Base-by-base conservation (phyloP, 768 basidiomycete species). In the Trametes sanguinea region DNA sequence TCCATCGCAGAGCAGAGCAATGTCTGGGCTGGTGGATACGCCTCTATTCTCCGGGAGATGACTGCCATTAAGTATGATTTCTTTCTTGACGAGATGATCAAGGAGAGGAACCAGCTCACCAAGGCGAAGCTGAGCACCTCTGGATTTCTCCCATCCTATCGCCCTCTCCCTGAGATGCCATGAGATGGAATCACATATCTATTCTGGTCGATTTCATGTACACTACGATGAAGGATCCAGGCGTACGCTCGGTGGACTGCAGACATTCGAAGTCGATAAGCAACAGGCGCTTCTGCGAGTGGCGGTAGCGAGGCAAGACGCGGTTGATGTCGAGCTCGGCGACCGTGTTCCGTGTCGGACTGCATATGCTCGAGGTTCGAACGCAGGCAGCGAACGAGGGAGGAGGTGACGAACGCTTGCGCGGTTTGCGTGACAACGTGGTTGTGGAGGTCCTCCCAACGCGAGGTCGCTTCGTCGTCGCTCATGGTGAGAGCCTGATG, bases 371-470 rank as follows among this genome's bases (percentile, higher is more conserved):
- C 90, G 9, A 84, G 82, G 70, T 90, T 81, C 35, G 88, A 85
- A 50, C 90, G 87, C 30, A 92, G 69, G 67, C 85, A 86, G 14
- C 92, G 83, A 5, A 82, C 87, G 64, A 94, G 82, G 84, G 93
- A 94, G 4, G 85, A 82, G 3, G 81, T 89, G 44, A 88, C 87
- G 72, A 94, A 95, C 0, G 88, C 80, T 68, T 95, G 93, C 0
- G 93, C 92, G 0, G 89, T 93, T 71, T 95, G 94, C 0, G 90
- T 90, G 11, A 85, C 85, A 52, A 95, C 93, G 65, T 95, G 93
- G 63, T 83, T 85, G 72, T 94, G 90, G 0, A 95, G 78, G 61
- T 95, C 93, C 80, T 88, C 85, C 92, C 92, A 94, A 4, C 92
- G 85, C 10, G 83, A 83, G 17, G 74, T 71, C 0, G 88, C 88